Conservation (phyloP, 768 basidiomycete species). For the Suillus weaverae region DNA sequence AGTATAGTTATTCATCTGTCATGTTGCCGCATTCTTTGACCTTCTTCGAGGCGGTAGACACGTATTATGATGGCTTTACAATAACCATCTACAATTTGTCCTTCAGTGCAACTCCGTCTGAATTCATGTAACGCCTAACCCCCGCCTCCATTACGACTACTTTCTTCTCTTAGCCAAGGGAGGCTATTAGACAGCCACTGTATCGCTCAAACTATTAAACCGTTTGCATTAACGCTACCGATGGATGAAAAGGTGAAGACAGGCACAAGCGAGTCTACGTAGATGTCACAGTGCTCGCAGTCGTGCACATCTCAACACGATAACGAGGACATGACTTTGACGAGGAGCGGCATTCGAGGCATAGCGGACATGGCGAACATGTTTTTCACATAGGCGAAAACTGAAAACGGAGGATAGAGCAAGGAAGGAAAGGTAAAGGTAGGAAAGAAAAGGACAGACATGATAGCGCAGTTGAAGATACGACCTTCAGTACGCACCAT, state of each 20-base stretch:
- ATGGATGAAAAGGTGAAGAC: neutral
- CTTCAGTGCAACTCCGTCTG: too few relatives aligned
- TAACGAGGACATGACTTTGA: neutral
- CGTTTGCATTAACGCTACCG: neutral
- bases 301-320: neutral
- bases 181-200: too few relatives aligned
- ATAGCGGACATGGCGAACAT: neutral
- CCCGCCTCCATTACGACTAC: too few relatives aligned
- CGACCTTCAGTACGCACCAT: neutral
- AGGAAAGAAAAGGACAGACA: neutral
- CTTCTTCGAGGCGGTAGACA: neutral
- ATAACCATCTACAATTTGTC: too few relatives aligned
- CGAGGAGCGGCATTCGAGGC: neutral
- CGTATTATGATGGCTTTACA: too few relatives aligned
- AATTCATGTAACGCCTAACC: too few relatives aligned
- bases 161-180: too few relatives aligned
- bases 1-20: neutral
- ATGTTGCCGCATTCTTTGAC: too few relatives aligned
- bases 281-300: neutral
- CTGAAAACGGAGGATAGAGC: neutral
- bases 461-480: neutral
- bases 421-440: too few relatives aligned
- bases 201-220: too few relatives aligned
- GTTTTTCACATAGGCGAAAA: neutral
- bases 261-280: neutral